Conservation (phyloP, 345 rosid species). For the rapeseed (Brassica napus) region Da-Ae NC_063443.1:18318001-18318500, state of each 20-base stretch:
- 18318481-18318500: slow-evolving; percentile 48
- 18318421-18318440: slow-evolving; percentile 66
- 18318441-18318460: slow-evolving; percentile 47
- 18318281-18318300: slow-evolving; percentile 47
- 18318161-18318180: slow-evolving; percentile 62
- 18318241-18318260: slow-evolving; percentile 73
- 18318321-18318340: slow-evolving; percentile 7
- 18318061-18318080: slow-evolving; percentile 63
- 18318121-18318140: slow-evolving; percentile 71
- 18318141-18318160: slow-evolving; percentile 64
- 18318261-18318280: slow-evolving; percentile 72
- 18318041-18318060: slow-evolving; percentile 6
- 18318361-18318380: slow-evolving; percentile 81
- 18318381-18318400: slow-evolving; percentile 82
- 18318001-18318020: slow-evolving; percentile 32
- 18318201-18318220: slow-evolving; percentile 79
- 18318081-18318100: slow-evolving; percentile 56
- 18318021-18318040: neutral
- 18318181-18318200: slow-evolving; percentile 85
- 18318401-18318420: slow-evolving; percentile 86
- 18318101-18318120: slow-evolving; percentile 58
- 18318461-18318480: slow-evolving; percentile 48
- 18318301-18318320: slow-evolving; percentile 31
- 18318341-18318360: slow-evolving; percentile 57
- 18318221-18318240: slow-evolving; percentile 58